Base-by-base conservation (phyloP, 2,329 filamentous ascomycete genomes). In the Botrytis hyacinthi region DNA sequence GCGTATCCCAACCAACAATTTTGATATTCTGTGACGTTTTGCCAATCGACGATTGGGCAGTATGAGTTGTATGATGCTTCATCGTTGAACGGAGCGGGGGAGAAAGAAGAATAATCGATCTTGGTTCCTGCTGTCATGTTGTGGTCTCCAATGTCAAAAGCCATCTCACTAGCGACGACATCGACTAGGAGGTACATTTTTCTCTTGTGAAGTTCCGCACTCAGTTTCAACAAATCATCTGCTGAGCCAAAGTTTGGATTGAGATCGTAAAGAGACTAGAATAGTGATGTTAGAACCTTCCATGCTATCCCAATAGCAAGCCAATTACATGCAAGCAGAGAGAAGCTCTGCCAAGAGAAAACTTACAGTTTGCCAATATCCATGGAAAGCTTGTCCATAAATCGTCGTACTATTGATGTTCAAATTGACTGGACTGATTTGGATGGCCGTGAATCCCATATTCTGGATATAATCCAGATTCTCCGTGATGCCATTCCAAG, bases 211-310 rank as follows among this genome's bases (percentile, higher is more conserved):
- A 90, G 81, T 3, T 87, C 88, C 32, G 82, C 81, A 2, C 89
- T 84, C 5, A 92, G 84, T 6, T 83, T 84, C 76, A 85, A 85
- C 73, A 92, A 83, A 76, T 92, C 90, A 26, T 86, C 83, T 7
- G 84, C 84, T 0, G 87, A 88, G 40, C 90, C 90, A 75, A 88
- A 89, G 73, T 88, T 84, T 4, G 84, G 75, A 77, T 92, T 91
- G 72, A 92, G 80, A 26, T 82, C 75, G 74, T 86, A 84, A 29
- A 85, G 75, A 69, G 85, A 80, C 73, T 84, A 80, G 62, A 82
- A 80, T 83, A 84, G 84, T 12, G 37, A 1, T 60, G 42, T 66
- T 12, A 65, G 54, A 61, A 35, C 8, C 8, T n/a, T 46, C 29
- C 20, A 35, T 22, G 51, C n/a, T 29, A 26, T 5, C 1, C 8